A percentile compares a stretch with the other conserved stretches of the same genome.
Evolutionary conservation across 2,329 filamentous ascomycete species (phyloP).

Genomic region (Fusarium pilosicola): DNA sequence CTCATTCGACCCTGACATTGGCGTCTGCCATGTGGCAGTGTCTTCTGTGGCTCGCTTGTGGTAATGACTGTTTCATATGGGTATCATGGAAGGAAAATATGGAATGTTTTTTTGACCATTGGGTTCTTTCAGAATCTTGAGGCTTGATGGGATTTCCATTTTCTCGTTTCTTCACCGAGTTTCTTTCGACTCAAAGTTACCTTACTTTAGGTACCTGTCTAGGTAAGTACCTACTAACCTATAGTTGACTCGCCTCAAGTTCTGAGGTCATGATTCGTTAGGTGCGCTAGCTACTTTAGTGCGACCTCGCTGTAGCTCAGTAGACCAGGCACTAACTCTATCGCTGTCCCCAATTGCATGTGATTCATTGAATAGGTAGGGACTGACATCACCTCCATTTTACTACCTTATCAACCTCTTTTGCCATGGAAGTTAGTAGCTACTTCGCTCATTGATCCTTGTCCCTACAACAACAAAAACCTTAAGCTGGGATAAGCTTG

Average conservation of each 20-base stretch:
- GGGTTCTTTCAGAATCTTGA: neutral
- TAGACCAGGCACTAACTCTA: neutral
- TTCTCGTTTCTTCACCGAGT: neutral
- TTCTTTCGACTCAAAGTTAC: constrained; percentile 6
- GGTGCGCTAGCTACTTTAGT: constrained; percentile 16
- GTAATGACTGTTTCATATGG: constrained; percentile 23
- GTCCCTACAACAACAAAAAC: constrained; percentile 10
- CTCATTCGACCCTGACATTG: constrained; percentile 28
- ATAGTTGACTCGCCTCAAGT: constrained; percentile 21
- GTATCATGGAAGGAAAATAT: neutral
- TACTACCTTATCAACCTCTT: constrained; percentile 4
- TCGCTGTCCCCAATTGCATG: constrained; percentile 38
- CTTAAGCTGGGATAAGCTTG: neutral
- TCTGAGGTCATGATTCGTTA: constrained; percentile 37
- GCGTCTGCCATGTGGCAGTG: constrained; percentile 21
- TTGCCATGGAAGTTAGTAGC: neutral
- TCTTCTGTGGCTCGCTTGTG: constrained; percentile 8
- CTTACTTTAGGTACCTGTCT: neutral
- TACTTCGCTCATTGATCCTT: constrained; percentile 14
- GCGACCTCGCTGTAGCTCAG: constrained; percentile 1
- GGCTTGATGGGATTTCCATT: neutral
- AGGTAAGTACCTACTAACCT: neutral
- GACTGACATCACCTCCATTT: constrained; percentile 38
- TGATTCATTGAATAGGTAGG: constrained; percentile 14
- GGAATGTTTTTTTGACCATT: constrained; percentile 1